Conservation (phyloP, 352 stramenopile genomes). For the Saprolegnia diclina region DNA sequence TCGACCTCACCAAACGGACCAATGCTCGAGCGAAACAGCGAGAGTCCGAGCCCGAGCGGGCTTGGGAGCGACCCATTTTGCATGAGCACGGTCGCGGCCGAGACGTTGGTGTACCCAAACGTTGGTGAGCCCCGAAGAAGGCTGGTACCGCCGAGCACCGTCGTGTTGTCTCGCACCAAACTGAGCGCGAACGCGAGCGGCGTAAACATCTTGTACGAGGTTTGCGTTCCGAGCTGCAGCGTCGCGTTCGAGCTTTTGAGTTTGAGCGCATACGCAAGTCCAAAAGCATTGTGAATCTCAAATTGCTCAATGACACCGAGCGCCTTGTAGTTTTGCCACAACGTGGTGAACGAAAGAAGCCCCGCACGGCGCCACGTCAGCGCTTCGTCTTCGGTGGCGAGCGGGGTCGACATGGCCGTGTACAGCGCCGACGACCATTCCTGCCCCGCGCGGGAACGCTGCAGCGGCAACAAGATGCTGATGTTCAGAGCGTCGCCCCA, state of each 20-base stretch:
- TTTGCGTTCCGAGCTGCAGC: not conserved
- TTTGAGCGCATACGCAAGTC: not conserved
- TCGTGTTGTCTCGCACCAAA: not conserved
- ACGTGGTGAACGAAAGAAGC: not conserved
- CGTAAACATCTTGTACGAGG: constrained; percentile 18
- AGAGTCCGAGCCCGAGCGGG: not conserved
- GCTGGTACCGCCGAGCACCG: not conserved
- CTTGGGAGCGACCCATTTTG: not conserved
- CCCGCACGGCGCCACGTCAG: not conserved
- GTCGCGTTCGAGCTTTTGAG: constrained; percentile 7
- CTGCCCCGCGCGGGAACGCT: not conserved
- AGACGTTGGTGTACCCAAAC: constrained; percentile 3
- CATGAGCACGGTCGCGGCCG: not conserved
- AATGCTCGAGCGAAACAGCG: not conserved
- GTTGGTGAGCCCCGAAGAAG: not conserved
- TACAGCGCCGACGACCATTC: not conserved
- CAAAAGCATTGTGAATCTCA: constrained; percentile 21
- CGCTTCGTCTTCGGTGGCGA: not conserved
- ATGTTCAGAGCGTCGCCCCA: not conserved
- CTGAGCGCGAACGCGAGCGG: not conserved
- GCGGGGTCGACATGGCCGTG: not conserved
- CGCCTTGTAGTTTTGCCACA: constrained; percentile 25
- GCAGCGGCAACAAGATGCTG: not conserved
- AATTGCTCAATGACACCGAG: constrained; percentile 19
- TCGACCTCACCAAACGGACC: not conserved